Evolutionary conservation across 2,329 filamentous ascomycete genomes (phyloP), one percentile per base, ranked within the genome.

Genomic region (Pseudogymnoascus destructans): DNA sequence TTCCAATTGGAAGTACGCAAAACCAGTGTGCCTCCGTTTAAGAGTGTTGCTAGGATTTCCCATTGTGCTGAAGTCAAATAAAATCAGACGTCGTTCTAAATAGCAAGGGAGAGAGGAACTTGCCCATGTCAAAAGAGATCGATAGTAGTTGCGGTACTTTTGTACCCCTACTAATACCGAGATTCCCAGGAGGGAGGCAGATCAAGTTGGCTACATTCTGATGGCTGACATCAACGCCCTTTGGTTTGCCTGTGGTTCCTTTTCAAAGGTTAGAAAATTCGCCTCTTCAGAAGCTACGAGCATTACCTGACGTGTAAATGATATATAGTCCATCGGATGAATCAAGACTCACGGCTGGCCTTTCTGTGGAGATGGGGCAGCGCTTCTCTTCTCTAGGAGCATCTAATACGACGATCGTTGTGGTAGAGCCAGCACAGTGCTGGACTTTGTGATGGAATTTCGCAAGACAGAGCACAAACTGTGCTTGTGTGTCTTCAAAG

Each of bases 101-200:
- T n/a, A 46, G 11, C 3, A 25, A 25, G 40, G 40, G 40, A 55
- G 54, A 35, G 42, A 56, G 6, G 32, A 15, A 69, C 76, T 64
- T 71, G 80, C 79, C 77, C 79, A 82, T 82, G 62, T 82, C 80
- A 61, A 82, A 83, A 42, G 77, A 77, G 46, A 83, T 75, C 61
- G 78, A 81, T 38, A 82, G 70, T 5, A 81, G 71, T 58, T 80
- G 78, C 2, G 75, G 78, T 6, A 82, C 79, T 10, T 73, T 73
- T 9, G 72, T 76, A 10, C 79, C 79, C 1, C 71, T 67, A 9
- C 63, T 68, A 56, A 82, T 77, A 2, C 74, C 75, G 13, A 83
- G 65, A 59, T 73, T 75, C 5, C 76, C 78, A 0, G 79, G 79
- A 19, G 73, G 71, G 23, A 75, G 66, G 58, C 76, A 74, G 4